Base-by-base conservation (phyloP, 1,284 basidiomycete genomes). In the Malassezia cuniculi region DNA sequence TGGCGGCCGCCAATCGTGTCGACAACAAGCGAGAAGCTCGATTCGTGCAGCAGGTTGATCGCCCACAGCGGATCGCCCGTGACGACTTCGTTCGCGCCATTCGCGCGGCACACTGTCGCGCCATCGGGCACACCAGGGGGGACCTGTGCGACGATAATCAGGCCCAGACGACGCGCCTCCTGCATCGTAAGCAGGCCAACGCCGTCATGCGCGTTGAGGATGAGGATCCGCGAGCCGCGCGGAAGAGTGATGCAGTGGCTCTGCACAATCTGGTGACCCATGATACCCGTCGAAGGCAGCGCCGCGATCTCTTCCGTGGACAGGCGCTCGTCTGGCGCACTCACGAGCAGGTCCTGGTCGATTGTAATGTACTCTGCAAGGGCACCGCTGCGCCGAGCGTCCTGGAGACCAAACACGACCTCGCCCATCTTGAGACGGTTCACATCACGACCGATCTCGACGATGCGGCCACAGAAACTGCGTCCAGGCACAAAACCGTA, bases 171-270 rank as follows among this genome's bases (percentile, higher is more conserved):
- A 8, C 46, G 50, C 4, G 58, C 60, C 38, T 69, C 65, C 38
- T 71, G 70, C 40, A 70, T 60, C 26, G 68, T 66, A 29, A 71
- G 47, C 33, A 63, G 45, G 5, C 70, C 70, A 18, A 70, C 55
- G 7, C 68, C 69, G 36, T 67, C 59, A 52, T 71, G 70, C 6
- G 69, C 70, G 36, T 69, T 68, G 30, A 71, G 52, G 29, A 71
- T 65, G 31, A 71, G 56, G 14, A 71, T 55, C 27, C 68, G 50
- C 2, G 54, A 38, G 2, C 69, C 70, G 8, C 60, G 55, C 10
- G 58, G 62, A 3, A 71, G 55, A 16, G 55, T 43, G 7, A 44
- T 34, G 37, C 68, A 68, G 41, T 70, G 58, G 16, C 65, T 60
- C 31, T 63, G 56, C 46, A 70, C 58, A 30, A 70, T 50, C 44